Conservation (phyloP, 768 basidiomycete species). For the Gymnopilus junonius region DNA sequence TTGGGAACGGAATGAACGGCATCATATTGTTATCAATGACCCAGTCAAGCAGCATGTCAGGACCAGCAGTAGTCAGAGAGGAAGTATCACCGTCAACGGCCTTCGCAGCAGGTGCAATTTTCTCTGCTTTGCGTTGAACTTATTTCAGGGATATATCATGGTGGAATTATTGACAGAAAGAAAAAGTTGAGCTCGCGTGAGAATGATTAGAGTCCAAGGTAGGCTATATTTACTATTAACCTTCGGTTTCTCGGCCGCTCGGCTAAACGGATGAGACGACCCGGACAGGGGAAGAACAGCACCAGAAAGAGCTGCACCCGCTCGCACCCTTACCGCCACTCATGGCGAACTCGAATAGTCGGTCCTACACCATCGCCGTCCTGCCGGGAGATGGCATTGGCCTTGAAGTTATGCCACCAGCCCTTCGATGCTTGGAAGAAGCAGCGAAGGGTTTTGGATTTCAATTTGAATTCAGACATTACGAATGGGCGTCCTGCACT, state of each 20-base stretch:
- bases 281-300: not conserved
- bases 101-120: too few species aligned
- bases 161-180: not conserved
- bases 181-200: not conserved
- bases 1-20: not conserved
- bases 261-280: not conserved
- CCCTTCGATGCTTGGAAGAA: constrained; percentile 48
- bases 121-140: too few species aligned
- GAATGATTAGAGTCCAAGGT: not conserved
- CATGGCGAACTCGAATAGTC: constrained; percentile 20
- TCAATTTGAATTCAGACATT: constrained; percentile 45
- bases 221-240: too few species aligned
- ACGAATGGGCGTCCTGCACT: constrained; percentile 52
- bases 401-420: constrained; percentile 54
- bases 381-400: constrained; percentile 61
- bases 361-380: constrained; percentile 47
- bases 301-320: not conserved
- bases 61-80: too few species aligned
- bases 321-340: constrained; percentile 6
- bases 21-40: not conserved
- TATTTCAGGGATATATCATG: too few species aligned
- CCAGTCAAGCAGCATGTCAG: not conserved
- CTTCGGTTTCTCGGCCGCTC: not conserved
- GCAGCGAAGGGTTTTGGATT: constrained; percentile 49
- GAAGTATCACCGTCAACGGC: too few species aligned